phyloP scores from a whole-genome alignment of 2,329 filamentous ascomycete species.

The Trichoderma afroharzianum region DNA sequence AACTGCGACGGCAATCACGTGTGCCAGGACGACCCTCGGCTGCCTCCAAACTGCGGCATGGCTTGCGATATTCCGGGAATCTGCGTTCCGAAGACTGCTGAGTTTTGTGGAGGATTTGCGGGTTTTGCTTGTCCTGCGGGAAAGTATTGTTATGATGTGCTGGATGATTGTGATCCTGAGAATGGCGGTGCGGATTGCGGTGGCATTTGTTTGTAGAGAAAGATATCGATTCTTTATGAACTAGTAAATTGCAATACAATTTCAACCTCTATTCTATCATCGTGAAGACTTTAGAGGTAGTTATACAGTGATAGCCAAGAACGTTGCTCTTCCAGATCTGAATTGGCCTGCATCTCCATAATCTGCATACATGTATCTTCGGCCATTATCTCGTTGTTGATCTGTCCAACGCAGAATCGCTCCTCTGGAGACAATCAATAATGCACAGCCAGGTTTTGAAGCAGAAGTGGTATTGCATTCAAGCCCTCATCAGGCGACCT shows the following conservation, averaged over 20 bases:
- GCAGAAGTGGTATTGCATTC: background rate
- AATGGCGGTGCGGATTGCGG: constrained; percentile 30
- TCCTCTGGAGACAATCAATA: background rate
- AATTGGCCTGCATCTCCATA: too few species aligned
- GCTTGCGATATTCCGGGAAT: constrained; percentile 36
- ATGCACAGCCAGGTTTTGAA: background rate
- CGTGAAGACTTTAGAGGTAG: too few species aligned
- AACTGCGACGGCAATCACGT: constrained; percentile 25
- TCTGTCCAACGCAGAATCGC: too few species aligned
- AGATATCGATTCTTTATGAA: background rate
- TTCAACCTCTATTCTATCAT: too few species aligned
- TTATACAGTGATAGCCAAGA: too few species aligned
- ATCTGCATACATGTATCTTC: too few species aligned
- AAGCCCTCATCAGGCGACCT: background rate
- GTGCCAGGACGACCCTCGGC: constrained; percentile 35
- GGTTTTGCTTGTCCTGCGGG: constrained; percentile 28
- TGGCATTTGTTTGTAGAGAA: constrained; percentile 30
- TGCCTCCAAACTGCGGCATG: constrained; percentile 30
- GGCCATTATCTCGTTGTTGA: background rate
- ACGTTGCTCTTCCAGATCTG: too few species aligned
- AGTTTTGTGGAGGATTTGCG: constrained; percentile 27
- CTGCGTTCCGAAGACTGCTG: constrained; percentile 26
- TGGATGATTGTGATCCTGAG: constrained; percentile 30
- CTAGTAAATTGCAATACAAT: background rate
- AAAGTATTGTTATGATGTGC: constrained; percentile 29